A percentile compares a stretch with the other conserved stretches of the same genome.
Evolutionary conservation across 768 basidiomycete genomes (phyloP).

Genomic region (Tulasnella sp.): DNA sequence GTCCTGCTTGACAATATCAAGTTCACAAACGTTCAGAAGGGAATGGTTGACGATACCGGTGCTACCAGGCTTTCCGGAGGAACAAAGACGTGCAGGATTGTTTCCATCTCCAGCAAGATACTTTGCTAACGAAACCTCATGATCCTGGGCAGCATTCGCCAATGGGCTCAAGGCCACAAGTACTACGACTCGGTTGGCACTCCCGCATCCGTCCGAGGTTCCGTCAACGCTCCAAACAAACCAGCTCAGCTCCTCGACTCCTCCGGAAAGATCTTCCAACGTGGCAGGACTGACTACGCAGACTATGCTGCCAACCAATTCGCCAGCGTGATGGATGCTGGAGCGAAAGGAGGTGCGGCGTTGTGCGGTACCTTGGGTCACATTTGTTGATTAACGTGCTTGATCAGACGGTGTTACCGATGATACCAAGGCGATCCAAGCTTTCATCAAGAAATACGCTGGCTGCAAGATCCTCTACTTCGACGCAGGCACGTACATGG

Average conservation of each 20-base stretch:
- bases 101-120: too few relatives aligned
- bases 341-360: constrained; percentile 57
- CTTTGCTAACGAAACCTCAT: too few relatives aligned
- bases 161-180: constrained; percentile 80
- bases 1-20: constrained; percentile 66
- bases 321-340: constrained; percentile 69
- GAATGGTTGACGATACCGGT: constrained; percentile 61
- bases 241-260: constrained; percentile 59
- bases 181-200: constrained; percentile 56
- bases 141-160: constrained; percentile 59
- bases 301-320: constrained; percentile 64
- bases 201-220: constrained; percentile 56
- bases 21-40: constrained; percentile 62
- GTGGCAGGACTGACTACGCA: constrained; percentile 48
- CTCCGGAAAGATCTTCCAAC: constrained; percentile 35
- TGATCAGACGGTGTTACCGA: constrained; percentile 67
- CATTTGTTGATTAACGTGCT: not conserved
- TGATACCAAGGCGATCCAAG: constrained; percentile 69
- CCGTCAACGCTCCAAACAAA: constrained; percentile 56
- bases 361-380: not conserved
- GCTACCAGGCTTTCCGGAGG: constrained; percentile 57
- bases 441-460: constrained; percentile 62
- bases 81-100: constrained; percentile 34
- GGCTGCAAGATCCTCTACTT: constrained; percentile 82
- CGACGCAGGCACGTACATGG: constrained; percentile 67